Evolutionary conservation across 1,284 basidiomycete genomes (phyloP), one percentile per base, ranked within the genome.

Genomic region (Coniferiporia sulphurascens): DNA sequence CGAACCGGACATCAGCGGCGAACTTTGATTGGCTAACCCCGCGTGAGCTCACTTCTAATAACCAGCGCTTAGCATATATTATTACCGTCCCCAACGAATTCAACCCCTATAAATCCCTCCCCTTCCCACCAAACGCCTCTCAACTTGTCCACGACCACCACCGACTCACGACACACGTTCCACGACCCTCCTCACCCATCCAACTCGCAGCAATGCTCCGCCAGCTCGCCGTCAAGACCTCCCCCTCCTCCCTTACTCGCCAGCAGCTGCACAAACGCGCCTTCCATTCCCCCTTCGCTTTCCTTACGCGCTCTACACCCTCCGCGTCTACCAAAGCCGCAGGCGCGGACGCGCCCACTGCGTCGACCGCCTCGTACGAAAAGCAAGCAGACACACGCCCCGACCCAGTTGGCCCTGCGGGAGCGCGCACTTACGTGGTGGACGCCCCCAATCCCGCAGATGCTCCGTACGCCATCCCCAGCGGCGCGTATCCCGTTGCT

Each of bases 401-500:
- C 74, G 76, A 34, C 68, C 78, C 32, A 55, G 19, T 71, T n/a
- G 72, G 76, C 15, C 68, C 71, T 41, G 67, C 73, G 22, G 79
- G 82, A 49, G 72, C 76, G 34, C 81, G 78, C 62, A 83, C 80
- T 58, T 85, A 87, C 66, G 83, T 87, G 63, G 85, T 86, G 63
- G 85, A 83, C 45, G 77, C 85, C 64, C 86, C 85, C 35, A 84
- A 86, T 69, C 76, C 78, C 45, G 73, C 80, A 55, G 67, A 82
- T 59, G 78, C 74, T 50, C 79, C 80, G 27, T 86, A 86, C 66
- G 73, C 78, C 63, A 84, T 88, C 43, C 85, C 85, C 4, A 79
- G 80, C 10, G 85, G 86, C 63, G 86, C 85, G 13, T 88, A 84
- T 72, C 81, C 82, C 57, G 78, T 78, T 50, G 80, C 82, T 36